phyloP scores from a whole-genome alignment of 2,329 filamentous ascomycete species.

The Microdochium paspali region DNA sequence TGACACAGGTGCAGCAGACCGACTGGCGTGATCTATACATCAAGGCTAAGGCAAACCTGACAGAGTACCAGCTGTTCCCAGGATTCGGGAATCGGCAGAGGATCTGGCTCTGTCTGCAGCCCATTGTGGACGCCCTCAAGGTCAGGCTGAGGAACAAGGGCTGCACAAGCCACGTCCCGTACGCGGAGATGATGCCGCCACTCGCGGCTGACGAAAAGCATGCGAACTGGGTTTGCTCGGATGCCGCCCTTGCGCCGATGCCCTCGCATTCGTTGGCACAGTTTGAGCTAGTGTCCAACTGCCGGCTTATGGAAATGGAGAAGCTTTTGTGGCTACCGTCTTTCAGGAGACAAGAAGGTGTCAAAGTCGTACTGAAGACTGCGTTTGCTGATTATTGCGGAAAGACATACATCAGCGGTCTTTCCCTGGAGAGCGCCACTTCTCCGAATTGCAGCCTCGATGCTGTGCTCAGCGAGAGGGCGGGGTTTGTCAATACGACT shows the following conservation, averaged over 20 bases:
- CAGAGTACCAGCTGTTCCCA: constrained; percentile 3
- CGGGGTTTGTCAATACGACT: constrained; percentile 5
- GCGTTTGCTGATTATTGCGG: constrained; percentile 6
- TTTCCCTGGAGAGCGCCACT: constrained; percentile 2
- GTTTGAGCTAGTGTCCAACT: constrained; percentile 4
- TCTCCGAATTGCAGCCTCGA: neutral
- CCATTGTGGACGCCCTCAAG: constrained; percentile 5
- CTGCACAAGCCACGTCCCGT: constrained; percentile 1
- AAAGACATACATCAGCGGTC: constrained; percentile 9
- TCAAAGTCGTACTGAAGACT: constrained; percentile 5
- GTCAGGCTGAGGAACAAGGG: constrained; percentile 8
- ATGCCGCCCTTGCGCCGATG: constrained; percentile 1
- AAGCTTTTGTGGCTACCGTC: constrained; percentile 2
- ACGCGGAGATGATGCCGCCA: neutral
- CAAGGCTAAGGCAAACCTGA: constrained; percentile 7
- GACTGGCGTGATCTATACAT: constrained; percentile 11
- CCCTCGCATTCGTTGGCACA: neutral
- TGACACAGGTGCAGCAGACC: constrained; percentile 4
- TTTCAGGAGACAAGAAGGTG: neutral
- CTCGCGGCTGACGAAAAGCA: neutral
- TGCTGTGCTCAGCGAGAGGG: neutral
- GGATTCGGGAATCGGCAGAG: constrained; percentile 10
- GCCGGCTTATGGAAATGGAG: constrained; percentile 9
- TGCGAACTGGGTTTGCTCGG: constrained; percentile 1
- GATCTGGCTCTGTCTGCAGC: constrained; percentile 8